phyloP scores from a whole-genome alignment of 2,329 filamentous ascomycete species.

The Cladophialophora bantiana region DNA sequence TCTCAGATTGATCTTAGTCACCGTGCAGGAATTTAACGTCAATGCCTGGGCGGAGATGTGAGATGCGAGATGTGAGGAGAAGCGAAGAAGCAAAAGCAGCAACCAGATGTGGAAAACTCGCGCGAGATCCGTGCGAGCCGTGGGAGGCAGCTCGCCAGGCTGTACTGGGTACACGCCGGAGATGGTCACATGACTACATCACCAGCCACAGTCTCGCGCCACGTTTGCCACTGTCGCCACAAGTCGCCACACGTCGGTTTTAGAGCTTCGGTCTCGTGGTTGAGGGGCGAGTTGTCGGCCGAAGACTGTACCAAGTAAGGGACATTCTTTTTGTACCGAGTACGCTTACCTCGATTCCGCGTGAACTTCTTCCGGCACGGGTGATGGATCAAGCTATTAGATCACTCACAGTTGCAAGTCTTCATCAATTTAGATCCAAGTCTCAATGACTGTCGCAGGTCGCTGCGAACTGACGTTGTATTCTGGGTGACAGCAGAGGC shows the following conservation, averaged over 20 bases:
- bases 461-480: not conserved
- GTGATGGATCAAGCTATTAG: not conserved
- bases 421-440: not conserved
- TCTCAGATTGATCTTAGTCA: conserved; percentile 3
- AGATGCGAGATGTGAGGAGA: not conserved
- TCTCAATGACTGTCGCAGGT: too few species aligned
- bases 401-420: not conserved
- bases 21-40: not conserved
- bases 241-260: not conserved
- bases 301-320: conserved; percentile 1
- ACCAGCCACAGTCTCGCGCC: not conserved
- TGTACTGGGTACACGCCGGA: too few species aligned
- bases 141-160: not conserved
- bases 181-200: not conserved
- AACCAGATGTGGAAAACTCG: not conserved
- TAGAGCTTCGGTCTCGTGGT: not conserved
- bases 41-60: not conserved
- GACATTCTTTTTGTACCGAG: not conserved
- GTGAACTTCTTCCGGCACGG: not conserved
- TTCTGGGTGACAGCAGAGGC: not conserved
- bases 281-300: not conserved
- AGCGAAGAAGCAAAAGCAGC: not conserved
- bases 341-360: not conserved
- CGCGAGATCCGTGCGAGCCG: conserved; percentile 5
- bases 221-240: not conserved